Evolutionary conservation across 1,284 basidiomycete genomes (phyloP).

Genomic region (Cystobasidium slooffiae): DNA sequence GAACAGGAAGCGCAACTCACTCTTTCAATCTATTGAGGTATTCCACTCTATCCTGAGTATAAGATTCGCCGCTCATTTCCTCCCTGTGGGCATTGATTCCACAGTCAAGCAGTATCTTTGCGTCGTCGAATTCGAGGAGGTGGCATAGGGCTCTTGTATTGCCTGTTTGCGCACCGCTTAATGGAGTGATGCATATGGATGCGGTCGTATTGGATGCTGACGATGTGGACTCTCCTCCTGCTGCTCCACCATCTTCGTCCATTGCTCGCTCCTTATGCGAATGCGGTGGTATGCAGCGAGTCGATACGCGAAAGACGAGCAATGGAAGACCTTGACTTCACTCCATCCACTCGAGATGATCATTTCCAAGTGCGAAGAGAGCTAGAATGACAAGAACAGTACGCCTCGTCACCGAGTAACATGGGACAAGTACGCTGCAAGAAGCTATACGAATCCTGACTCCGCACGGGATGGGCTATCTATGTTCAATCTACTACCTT

Average conservation of each 20-base stretch:
- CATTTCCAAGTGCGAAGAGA: too few relatives aligned
- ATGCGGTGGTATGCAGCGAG: background rate
- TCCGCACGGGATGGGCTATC: too few relatives aligned
- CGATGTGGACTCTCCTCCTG: background rate
- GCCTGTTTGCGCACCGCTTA: slow-evolving; percentile 48
- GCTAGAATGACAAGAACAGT: too few relatives aligned
- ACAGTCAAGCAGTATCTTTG: slow-evolving; percentile 90
- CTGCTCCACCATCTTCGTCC: background rate
- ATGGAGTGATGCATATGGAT: slow-evolving; percentile 51
- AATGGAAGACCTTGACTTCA: background rate
- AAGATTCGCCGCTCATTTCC: slow-evolving; percentile 40
- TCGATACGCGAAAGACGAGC: background rate
- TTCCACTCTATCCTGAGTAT: slow-evolving; percentile 51
- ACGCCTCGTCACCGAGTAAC: too few relatives aligned
- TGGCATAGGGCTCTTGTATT: slow-evolving; percentile 62
- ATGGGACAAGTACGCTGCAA: too few relatives aligned
- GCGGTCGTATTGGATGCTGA: slow-evolving; percentile 24
- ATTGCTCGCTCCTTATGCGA: background rate
- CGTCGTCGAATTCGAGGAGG: slow-evolving; percentile 91
- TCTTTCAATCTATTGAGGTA: slow-evolving; percentile 59
- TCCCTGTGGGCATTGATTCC: slow-evolving; percentile 62
- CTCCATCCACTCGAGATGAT: background rate
- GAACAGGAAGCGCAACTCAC: slow-evolving; percentile 52
- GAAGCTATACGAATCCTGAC: too few relatives aligned
- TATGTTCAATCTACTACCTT: too few relatives aligned